Evolutionary conservation across 2,329 filamentous ascomycete genomes (phyloP).

Genomic region (Trichoderma polysporum): DNA sequence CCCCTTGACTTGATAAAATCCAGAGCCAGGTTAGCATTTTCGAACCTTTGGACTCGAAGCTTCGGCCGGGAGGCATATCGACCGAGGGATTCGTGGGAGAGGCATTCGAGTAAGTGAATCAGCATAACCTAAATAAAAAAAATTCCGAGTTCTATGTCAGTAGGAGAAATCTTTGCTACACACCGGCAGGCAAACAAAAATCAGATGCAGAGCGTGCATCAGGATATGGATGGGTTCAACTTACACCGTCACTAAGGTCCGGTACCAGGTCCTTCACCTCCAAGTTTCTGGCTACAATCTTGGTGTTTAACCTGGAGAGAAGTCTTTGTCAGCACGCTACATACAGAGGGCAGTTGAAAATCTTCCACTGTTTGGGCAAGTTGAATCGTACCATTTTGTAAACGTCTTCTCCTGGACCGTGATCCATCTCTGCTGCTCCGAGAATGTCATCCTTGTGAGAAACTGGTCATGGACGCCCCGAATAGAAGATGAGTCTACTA

Average conservation of each 20-base stretch:
- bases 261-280: constrained; percentile 83
- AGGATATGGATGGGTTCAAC: constrained; percentile 39
- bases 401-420: constrained; percentile 98
- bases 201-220: not conserved
- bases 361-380: not conserved
- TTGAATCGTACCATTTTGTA: constrained; percentile 72
- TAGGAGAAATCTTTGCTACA: not conserved
- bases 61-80: constrained; percentile 97
- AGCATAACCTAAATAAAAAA: constrained; percentile 71
- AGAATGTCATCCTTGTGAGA: constrained; percentile 60
- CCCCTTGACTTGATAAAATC: constrained; percentile 88
- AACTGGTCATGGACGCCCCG: constrained; percentile 51
- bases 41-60: constrained; percentile 92
- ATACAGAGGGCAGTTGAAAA: constrained; percentile 16
- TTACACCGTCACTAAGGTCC: constrained; percentile 90
- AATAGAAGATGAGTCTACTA: constrained; percentile 32
- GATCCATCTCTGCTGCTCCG: constrained; percentile 67
- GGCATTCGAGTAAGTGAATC: constrained; percentile 94
- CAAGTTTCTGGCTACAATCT: constrained; percentile 75
- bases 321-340: not conserved
- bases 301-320: constrained; percentile 81
- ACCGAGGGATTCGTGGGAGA: constrained; percentile 90
- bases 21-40: constrained; percentile 95
- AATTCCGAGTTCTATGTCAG: constrained; percentile 22
- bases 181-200: not conserved